Evolutionary conservation across 106 monocot genomes (phyloP), one percentile per base, ranked within the genome.

Genomic region (Posidonia australis): DNA sequence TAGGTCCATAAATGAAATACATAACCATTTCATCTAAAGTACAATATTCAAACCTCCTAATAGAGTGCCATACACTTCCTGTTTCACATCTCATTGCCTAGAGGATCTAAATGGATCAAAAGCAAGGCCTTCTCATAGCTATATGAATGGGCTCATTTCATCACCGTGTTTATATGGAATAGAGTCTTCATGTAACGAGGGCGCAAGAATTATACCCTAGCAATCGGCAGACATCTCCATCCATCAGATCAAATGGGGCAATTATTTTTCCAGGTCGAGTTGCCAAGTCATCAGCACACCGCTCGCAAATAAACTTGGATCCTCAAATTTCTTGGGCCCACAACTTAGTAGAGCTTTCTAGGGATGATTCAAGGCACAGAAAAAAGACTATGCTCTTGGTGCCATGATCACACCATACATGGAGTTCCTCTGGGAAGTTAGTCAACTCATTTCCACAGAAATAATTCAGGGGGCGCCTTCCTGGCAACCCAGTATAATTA

Each of bases 291-390:
- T 53, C 53, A 24, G 10, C 23, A 23, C 21, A 53, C 53, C n/a
- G 22, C 53, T 53, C 30, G 9, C 18, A 26, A 18, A 61, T 10
- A 61, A 41, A n/a, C 13, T 21, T 12, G 13, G 32, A 11, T 27
- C 18, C 13, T 41, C 21, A 20, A 41, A 44, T 43, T 42, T 43
- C 44, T 62, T 25, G 18, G 18, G 43, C 32, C 17, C 16, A 3
- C 51, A 24, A 22, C 19, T 66, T 68, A 28, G 59, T 66, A 67
- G 78, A 81, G 76, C 83, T 91, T 19, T 48, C 44, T 29, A 74
- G 83, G 5, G 81, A 83, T 43, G 74, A 65, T 66, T 62, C 71
- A 0, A 32, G 54, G 18, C 73, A 86, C 31, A 64, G 46, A 25
- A 71, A 48, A 14, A 79, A 72, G 13, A 52, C 42, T 67, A 64